A percentile compares a stretch with the other conserved stretches of the same genome.
Evolutionary conservation across 2,329 filamentous ascomycete genomes (phyloP).

Genomic region (Aspergillus niger): DNA sequence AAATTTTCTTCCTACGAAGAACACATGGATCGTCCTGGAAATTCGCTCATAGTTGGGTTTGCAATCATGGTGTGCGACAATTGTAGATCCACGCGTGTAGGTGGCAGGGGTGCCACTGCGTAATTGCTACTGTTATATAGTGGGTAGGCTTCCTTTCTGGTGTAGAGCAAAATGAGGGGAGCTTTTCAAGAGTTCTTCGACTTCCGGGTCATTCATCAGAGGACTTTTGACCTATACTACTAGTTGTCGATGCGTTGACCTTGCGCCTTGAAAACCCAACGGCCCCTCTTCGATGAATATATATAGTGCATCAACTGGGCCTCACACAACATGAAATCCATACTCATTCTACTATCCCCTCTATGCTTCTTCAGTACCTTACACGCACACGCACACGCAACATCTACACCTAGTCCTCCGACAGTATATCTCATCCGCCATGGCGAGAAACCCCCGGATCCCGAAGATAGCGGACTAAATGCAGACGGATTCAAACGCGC

Average conservation of each 20-base stretch:
- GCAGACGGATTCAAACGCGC: slow-evolving; percentile 29
- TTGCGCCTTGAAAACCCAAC: neutral
- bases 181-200: no score
- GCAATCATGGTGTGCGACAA: neutral
- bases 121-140: no score
- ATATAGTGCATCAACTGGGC: neutral
- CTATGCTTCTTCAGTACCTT: neutral
- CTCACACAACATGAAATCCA: neutral
- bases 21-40: neutral
- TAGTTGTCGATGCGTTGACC: neutral
- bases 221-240: no score
- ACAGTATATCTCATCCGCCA: slow-evolving; percentile 36
- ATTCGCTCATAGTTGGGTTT: slow-evolving; percentile 8
- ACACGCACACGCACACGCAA: slow-evolving; percentile 4
- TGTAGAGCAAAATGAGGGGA: no score
- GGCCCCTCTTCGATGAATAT: neutral
- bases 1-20: neutral
- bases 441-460: slow-evolving; percentile 31
- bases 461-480: slow-evolving; percentile 27
- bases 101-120: no score
- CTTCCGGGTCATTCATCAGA: no score
- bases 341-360: neutral
- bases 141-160: no score
- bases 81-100: neutral
- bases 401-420: slow-evolving; percentile 14